These are phyloP conservation scores for Coniochaeta sp. DNA, from an alignment of 2,329 filamentous ascomycete species.

Conservation along the genomic window DNA sequence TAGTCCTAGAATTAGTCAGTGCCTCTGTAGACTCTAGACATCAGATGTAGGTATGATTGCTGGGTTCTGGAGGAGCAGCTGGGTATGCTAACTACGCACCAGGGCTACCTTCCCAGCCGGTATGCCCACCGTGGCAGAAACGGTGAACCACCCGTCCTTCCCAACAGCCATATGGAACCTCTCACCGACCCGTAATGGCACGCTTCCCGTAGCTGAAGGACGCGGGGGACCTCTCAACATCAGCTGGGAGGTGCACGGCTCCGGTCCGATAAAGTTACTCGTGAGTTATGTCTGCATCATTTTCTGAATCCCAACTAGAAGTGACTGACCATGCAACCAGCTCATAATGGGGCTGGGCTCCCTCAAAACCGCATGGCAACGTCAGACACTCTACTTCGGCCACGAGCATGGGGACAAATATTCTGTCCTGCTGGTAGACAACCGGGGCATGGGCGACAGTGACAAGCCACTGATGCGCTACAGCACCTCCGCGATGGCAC, in stretches of 20 bases:
- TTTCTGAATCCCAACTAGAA: neutral
- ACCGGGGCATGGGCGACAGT: slow-evolving; percentile 74
- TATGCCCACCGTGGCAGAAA: slow-evolving; percentile 43
- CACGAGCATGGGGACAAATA: slow-evolving; percentile 62
- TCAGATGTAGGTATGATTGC: neutral
- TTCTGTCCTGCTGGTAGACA: slow-evolving; percentile 71
- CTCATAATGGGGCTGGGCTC: slow-evolving; percentile 76
- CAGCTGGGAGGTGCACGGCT: slow-evolving; percentile 73
- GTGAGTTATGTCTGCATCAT: slow-evolving; percentile 40
- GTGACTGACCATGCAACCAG: slow-evolving; percentile 31
- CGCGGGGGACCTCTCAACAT: slow-evolving; percentile 71
- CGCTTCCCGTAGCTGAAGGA: slow-evolving; percentile 54
- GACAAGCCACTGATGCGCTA: slow-evolving; percentile 73
- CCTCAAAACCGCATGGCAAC: slow-evolving; percentile 64
- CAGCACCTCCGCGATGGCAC: slow-evolving; percentile 78
- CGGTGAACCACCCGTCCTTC: slow-evolving; percentile 59
- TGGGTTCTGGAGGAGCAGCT: neutral
- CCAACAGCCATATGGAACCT: slow-evolving; percentile 61
- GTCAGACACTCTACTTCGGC: slow-evolving; percentile 75
- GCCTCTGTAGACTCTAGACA: no score
- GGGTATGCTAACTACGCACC: neutral
- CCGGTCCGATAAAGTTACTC: slow-evolving; percentile 62
- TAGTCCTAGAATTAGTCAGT: no score
- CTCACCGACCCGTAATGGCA: slow-evolving; percentile 54
- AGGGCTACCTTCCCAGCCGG: neutral